Evolutionary conservation across 2,329 filamentous ascomycete species (phyloP).

Genomic region (Esteya vermicola): DNA sequence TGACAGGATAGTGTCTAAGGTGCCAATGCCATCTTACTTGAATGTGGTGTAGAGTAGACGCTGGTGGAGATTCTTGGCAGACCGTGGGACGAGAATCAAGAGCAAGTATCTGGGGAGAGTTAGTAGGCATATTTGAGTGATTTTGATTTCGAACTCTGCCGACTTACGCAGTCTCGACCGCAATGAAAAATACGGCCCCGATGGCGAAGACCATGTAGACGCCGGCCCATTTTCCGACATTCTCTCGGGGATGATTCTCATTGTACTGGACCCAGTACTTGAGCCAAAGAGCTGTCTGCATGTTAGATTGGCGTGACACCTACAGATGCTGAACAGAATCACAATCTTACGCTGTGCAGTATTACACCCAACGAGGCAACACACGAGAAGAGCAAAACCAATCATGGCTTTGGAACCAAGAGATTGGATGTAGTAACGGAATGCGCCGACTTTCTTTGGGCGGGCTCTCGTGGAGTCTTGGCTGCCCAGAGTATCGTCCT

Average conservation of each 20-base stretch:
- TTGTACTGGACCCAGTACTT: constrained; percentile 28
- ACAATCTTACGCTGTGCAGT: constrained; percentile 10
- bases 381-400: constrained; percentile 1
- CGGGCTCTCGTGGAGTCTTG: too few species aligned
- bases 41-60: constrained; percentile 10
- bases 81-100: constrained; percentile 16
- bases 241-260: constrained; percentile 24
- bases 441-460: background rate
- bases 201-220: constrained; percentile 17
- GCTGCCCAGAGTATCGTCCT: background rate
- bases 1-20: background rate
- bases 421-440: constrained; percentile 3
- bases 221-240: constrained; percentile 21
- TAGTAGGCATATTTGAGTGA: too few species aligned
- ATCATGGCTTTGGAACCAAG: constrained; percentile 4
- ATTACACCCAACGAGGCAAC: constrained; percentile 5
- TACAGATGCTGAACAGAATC: too few species aligned
- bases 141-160: background rate
- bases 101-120: constrained; percentile 19
- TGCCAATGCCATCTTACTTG: background rate
- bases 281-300: constrained; percentile 25
- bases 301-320: too few species aligned
- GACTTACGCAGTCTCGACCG: constrained; percentile 5
- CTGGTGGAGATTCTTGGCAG: constrained; percentile 14
- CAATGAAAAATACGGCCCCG: constrained; percentile 10